phyloP scores from a whole-genome alignment of 139 green algal species.

The Coelastrella sp. region DNA sequence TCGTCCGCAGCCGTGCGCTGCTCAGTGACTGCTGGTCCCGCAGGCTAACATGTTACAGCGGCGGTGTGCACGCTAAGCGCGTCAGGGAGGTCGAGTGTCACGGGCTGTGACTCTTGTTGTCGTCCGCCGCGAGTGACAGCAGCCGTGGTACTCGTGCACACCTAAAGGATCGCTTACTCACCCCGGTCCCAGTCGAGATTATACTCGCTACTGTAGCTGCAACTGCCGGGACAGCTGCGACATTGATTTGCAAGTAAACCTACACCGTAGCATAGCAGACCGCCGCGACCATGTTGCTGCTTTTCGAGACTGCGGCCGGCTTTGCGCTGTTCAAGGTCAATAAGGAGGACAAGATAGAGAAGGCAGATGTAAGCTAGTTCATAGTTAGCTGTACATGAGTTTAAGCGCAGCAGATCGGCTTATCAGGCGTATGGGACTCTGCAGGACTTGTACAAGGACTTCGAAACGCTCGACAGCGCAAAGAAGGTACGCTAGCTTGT shows the following conservation, averaged over 20 bases:
- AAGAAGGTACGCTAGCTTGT: conserved; percentile 79
- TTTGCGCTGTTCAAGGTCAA: conserved; percentile 98
- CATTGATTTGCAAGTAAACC: background rate
- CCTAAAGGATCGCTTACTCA: background rate
- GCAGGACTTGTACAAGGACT: conserved; percentile 91
- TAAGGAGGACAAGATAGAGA: conserved; percentile 92
- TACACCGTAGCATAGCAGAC: background rate
- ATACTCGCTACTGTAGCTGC: background rate
- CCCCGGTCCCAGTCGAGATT: background rate
- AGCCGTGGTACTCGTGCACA: background rate
- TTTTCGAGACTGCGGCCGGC: conserved; percentile 97
- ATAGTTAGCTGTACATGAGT: too few relatives aligned
- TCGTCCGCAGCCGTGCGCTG: too few relatives aligned
- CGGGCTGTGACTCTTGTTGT: background rate
- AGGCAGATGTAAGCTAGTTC: conserved; percentile 79
- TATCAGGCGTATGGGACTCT: background rate
- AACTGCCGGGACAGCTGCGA: background rate
- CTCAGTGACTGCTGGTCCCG: too few relatives aligned
- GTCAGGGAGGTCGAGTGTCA: background rate
- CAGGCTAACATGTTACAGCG: conserved; percentile 4
- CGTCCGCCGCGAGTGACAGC: background rate
- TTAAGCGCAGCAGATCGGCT: background rate
- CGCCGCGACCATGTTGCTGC: conserved; percentile 85
- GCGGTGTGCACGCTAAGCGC: background rate
- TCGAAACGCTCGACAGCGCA: conserved; percentile 86